Base-by-base conservation (phyloP, 2,329 filamentous ascomycete species). In the Pyricularia pennisetigena region DNA sequence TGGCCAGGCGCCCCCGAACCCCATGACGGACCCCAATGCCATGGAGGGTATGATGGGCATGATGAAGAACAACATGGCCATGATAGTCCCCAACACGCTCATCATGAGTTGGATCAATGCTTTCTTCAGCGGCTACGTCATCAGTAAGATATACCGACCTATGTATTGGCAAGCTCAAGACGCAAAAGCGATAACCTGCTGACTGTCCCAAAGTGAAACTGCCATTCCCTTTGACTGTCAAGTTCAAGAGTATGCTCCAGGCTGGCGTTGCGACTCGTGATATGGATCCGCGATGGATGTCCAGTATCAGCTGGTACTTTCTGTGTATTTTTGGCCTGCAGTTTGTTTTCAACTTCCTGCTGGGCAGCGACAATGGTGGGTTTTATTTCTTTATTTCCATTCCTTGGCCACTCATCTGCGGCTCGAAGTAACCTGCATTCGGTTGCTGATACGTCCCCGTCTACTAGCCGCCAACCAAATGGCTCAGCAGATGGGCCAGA, bases 31-130 rank as follows among this genome's bases (percentile, higher is more conserved):
- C 78, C 96, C 96, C 26, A 90, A 90, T 65, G 93, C 92, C 69
- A 99, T 99, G 95, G 96, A 99, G 77, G 94, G 94, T 73, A 99
- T 99, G 95, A 99, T 99, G 95, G 94, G 95, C 73, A 97, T 97
- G 93, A 97, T 99, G 92, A 99, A 99, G 86, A 94, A 94, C 69
- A 97, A 99, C 77, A 97, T 99, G 91, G 94, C 95, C 72, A 99
- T 98, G 95, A 98, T 99, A 83, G 93, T 99, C 69, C 95, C 95
- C 65, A 97, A 99, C 80, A 98, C 94, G 6, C 81, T 99, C 77
- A 99, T 99, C 73, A 99, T 99, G 95, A 95, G 94, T 72, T 99
- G 95, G 95, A 98, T 99, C 78, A 99, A 99, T 81, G 94, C 95
- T 0, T 99, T 98, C 77, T 99, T 99, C 75, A 96, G 93, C 67